Conservation (phyloP, 371 early-diverging fungal species). For the Zopfochytrium polystomum region DNA sequence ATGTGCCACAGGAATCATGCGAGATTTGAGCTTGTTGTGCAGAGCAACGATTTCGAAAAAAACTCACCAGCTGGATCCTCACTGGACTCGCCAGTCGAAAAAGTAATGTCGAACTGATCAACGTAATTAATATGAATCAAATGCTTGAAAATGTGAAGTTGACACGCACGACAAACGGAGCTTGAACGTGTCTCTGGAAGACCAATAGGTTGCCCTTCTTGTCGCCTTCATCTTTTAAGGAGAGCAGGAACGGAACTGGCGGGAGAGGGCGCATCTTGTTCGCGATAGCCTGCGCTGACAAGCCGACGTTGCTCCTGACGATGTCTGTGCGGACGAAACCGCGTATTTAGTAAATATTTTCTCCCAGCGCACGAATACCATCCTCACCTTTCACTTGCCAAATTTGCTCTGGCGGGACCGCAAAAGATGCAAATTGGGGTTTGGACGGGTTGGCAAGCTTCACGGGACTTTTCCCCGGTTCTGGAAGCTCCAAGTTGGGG, state of each 20-base stretch:
- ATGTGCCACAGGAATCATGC: not conserved
- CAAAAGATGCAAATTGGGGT: constrained; percentile 20
- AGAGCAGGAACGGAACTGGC: constrained; percentile 17
- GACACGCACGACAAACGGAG: constrained; percentile 43
- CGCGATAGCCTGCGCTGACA: constrained; percentile 16
- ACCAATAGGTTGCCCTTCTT: constrained; percentile 36
- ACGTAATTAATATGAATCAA: not conserved
- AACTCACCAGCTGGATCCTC: too few species aligned
- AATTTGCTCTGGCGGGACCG: constrained; percentile 5
- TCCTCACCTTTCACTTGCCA: constrained; percentile 31
- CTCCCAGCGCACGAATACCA: too few species aligned
- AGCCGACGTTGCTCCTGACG: too few species aligned
- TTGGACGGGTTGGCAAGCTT: constrained; percentile 7
- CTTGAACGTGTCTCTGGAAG: constrained; percentile 36
- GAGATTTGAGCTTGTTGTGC: too few species aligned
- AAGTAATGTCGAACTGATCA: constrained; percentile 37
- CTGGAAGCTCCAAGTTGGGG: too few species aligned
- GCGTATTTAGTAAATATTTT: too few species aligned
- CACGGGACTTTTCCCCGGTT: too few species aligned
- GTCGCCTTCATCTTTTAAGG: constrained; percentile 13
- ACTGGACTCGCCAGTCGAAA: too few species aligned
- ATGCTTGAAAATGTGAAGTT: not conserved
- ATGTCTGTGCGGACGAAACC: too few species aligned
- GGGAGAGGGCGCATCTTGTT: not conserved
- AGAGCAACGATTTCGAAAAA: constrained; percentile 30